phyloP scores from a whole-genome alignment of 352 stramenopile species.

The Plasmopara muralis region DNA sequence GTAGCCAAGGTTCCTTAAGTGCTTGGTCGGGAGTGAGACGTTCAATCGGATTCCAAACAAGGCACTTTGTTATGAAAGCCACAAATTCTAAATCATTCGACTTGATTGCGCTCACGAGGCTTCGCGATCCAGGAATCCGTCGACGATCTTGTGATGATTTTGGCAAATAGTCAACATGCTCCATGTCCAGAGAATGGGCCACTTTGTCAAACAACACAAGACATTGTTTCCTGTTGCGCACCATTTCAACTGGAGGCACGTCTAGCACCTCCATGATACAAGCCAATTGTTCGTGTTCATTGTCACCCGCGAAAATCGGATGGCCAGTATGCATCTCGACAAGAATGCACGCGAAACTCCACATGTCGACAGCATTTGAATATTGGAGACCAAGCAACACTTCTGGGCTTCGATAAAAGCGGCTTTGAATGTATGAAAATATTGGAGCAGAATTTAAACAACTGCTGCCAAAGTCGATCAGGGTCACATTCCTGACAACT shows the following conservation, averaged over 20 bases:
- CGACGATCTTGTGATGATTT: slow-evolving; percentile 49
- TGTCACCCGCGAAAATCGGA: slow-evolving; percentile 81
- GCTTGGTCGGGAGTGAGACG: slow-evolving; percentile 53
- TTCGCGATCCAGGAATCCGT: slow-evolving; percentile 32
- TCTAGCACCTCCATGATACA: slow-evolving; percentile 83
- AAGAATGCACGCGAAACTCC: slow-evolving; percentile 85
- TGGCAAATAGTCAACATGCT: slow-evolving; percentile 24
- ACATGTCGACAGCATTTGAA: slow-evolving; percentile 80
- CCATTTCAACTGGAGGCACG: slow-evolving; percentile 34
- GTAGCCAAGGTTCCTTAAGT: slow-evolving; percentile 56
- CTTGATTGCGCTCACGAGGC: slow-evolving; percentile 32
- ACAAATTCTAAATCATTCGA: slow-evolving; percentile 50
- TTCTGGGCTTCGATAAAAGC: slow-evolving; percentile 97
- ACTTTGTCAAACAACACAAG: slow-evolving; percentile 65
- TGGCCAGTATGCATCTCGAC: slow-evolving; percentile 76
- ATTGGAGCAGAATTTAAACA: slow-evolving; percentile 88
- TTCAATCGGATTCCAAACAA: slow-evolving; percentile 55
- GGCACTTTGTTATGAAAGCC: slow-evolving; percentile 54
- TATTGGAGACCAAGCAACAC: slow-evolving; percentile 93
- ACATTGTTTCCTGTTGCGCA: slow-evolving; percentile 46
- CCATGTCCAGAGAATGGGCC: slow-evolving; percentile 5
- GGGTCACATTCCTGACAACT: slow-evolving; percentile 30
- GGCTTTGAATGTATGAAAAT: slow-evolving; percentile 97
- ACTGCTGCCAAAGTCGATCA: slow-evolving; percentile 98
- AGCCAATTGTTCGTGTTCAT: slow-evolving; percentile 75